Evolutionary conservation across 2,329 filamentous ascomycete species (phyloP).

Genomic region (Escovopsis sp.): DNA sequence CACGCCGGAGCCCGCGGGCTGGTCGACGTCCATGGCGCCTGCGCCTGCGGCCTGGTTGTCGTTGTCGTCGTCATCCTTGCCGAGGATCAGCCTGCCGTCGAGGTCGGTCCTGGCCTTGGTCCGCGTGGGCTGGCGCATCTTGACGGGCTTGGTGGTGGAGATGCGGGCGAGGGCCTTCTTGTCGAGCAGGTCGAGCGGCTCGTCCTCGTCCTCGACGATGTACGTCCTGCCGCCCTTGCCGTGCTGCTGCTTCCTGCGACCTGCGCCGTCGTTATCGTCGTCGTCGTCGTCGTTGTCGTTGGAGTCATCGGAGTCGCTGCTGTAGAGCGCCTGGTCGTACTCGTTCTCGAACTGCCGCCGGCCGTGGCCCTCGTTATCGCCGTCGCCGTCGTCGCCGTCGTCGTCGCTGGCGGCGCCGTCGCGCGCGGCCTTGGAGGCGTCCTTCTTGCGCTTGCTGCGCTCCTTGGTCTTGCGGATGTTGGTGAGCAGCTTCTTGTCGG

Average conservation of each 20-base stretch:
- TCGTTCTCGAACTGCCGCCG: constrained; percentile 69
- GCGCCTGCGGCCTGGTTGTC: too few relatives aligned
- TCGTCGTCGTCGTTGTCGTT: constrained; percentile 40
- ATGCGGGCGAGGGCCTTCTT: constrained; percentile 83
- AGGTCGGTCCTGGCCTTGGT: constrained; percentile 55
- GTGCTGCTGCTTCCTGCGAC: constrained; percentile 14
- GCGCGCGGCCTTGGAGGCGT: constrained; percentile 42
- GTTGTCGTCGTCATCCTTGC: constrained; percentile 34
- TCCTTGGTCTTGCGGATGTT: constrained; percentile 96
- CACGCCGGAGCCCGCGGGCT: constrained; percentile 43
- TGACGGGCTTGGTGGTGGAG: constrained; percentile 72
- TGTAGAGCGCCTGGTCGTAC: constrained; percentile 92
- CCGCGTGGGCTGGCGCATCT: constrained; percentile 39
- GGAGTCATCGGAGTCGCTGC: constrained; percentile 49
- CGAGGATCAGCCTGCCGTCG: constrained; percentile 71
- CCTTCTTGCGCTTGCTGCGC: constrained; percentile 79
- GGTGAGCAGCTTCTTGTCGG: constrained; percentile 75
- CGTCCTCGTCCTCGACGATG: constrained; percentile 87
- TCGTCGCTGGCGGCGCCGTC: constrained; percentile 43
- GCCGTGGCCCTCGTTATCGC: constrained; percentile 31
- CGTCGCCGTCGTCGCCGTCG: constrained; percentile 20
- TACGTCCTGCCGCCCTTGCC: constrained; percentile 54
- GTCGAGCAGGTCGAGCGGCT: constrained; percentile 86
- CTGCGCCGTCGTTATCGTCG: constrained; percentile 41
- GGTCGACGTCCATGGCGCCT: constrained; percentile 52